phyloP scores from a whole-genome alignment of 2,329 filamentous ascomycete species.

The Didymellaceae sp. region DNA sequence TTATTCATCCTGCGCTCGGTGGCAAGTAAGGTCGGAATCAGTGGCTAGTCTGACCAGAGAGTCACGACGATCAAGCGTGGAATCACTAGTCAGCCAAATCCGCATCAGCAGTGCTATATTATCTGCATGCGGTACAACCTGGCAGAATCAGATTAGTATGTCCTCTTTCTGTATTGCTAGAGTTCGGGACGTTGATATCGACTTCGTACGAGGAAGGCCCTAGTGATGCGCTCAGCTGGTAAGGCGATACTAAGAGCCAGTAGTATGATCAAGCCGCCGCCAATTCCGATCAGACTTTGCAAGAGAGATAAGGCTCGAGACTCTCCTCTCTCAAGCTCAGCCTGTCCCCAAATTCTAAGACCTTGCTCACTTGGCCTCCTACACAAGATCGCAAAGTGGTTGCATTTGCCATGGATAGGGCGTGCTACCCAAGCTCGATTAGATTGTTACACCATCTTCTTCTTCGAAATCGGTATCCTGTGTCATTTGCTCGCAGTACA shows the following conservation, averaged over 20 bases:
- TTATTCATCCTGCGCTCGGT: neutral
- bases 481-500: no score
- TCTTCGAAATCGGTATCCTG: no score
- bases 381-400: neutral
- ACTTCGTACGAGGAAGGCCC: no score
- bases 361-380: slow-evolving; percentile 4
- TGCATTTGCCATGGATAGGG: neutral
- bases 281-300: neutral
- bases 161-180: no score
- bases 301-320: neutral
- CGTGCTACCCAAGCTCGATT: no score
- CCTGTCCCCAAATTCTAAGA: slow-evolving; percentile 6
- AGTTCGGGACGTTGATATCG: no score
- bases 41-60: slow-evolving; percentile 5
- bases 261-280: slow-evolving; percentile 3
- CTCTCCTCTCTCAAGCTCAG: slow-evolving; percentile 3
- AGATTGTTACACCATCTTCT: no score
- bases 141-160: neutral
- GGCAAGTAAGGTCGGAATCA: no score
- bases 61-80: neutral
- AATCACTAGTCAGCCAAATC: slow-evolving; percentile 1
- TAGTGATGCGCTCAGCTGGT: neutral
- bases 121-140: neutral
- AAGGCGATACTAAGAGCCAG: no score
- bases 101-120: slow-evolving; percentile 6